phyloP scores from a whole-genome alignment of 805 yeast species.

The Metschnikowia santaceciliae region DNA sequence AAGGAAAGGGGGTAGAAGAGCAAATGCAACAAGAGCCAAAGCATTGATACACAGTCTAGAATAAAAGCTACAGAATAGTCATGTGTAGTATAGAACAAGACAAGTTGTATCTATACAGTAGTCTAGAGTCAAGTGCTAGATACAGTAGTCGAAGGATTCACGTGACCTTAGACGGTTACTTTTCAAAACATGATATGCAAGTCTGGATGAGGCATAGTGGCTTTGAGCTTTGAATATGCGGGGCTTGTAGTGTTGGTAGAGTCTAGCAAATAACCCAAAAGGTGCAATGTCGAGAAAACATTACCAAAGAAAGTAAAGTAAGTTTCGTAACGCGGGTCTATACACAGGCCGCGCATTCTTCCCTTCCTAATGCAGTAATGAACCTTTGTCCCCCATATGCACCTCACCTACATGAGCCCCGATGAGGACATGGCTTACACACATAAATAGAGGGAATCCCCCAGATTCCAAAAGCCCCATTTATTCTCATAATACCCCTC shows the following conservation, averaged over 20 bases:
- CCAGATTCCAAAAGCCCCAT: background rate
- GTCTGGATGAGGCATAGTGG: background rate
- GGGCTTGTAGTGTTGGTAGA: background rate
- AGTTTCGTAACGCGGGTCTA: background rate
- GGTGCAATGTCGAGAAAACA: background rate
- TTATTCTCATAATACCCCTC: background rate
- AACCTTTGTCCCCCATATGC: background rate
- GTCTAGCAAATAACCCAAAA: background rate
- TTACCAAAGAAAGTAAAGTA: background rate
- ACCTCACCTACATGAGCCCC: background rate
- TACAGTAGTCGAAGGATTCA: no score
- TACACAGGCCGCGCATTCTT: background rate
- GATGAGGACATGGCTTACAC: background rate
- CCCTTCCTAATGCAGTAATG: background rate
- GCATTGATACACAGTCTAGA: background rate
- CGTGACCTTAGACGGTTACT: no score
- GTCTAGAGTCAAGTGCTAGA: no score
- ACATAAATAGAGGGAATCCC: background rate
- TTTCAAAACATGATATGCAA: background rate
- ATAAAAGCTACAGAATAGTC: background rate
- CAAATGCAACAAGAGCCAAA: constrained; percentile 2
- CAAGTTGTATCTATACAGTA: background rate
- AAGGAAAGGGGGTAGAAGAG: background rate
- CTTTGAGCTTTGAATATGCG: background rate
- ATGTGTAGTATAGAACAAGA: background rate